These are phyloP conservation scores for Aquilaria yunnanensis DNA, from an alignment of 345 rosid species.

Conservation along the genomic window DNA sequence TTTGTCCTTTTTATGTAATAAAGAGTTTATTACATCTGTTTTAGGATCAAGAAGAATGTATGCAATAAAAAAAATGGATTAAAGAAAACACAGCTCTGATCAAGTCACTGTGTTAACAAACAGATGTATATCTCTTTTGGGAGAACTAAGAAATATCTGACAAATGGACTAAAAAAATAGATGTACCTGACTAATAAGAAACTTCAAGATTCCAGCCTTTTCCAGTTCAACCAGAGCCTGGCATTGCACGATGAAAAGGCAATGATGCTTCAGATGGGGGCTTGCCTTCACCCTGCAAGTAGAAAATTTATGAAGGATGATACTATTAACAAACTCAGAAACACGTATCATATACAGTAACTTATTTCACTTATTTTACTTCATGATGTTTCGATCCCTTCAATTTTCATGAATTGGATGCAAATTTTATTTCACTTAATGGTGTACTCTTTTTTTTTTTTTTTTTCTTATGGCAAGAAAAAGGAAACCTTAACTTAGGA, in stretches of 20 bases:
- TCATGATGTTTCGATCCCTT: no score
- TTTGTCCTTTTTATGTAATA: no score
- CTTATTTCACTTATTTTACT: no score
- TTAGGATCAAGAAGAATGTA: slow-evolving; percentile 1
- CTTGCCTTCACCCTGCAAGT: slow-evolving; percentile 77
- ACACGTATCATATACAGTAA: no score
- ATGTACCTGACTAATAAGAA: slow-evolving; percentile 83
- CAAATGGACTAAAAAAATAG: slow-evolving; percentile 1
- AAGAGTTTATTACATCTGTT: no score
- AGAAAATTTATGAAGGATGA: slow-evolving; percentile 1
- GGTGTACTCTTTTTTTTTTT: no score
- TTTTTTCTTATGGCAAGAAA: no score
- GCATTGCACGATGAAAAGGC: slow-evolving; percentile 97
- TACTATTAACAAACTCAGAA: no score
- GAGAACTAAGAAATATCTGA: neutral
- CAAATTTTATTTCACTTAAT: no score
- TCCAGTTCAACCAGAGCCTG: slow-evolving; percentile 94
- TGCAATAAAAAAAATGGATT: neutral
- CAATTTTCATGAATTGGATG: no score
- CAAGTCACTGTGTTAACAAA: no score
- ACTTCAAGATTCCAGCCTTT: slow-evolving; percentile 80
- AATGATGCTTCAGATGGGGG: slow-evolving; percentile 84
- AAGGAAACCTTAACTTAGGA: no score
- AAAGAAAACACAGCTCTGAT: neutral
- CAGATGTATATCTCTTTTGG: neutral